Evolutionary conservation across 2,329 filamentous ascomycete species (phyloP), one percentile per base, ranked within the genome.

Genomic region (Nemania sp.): DNA sequence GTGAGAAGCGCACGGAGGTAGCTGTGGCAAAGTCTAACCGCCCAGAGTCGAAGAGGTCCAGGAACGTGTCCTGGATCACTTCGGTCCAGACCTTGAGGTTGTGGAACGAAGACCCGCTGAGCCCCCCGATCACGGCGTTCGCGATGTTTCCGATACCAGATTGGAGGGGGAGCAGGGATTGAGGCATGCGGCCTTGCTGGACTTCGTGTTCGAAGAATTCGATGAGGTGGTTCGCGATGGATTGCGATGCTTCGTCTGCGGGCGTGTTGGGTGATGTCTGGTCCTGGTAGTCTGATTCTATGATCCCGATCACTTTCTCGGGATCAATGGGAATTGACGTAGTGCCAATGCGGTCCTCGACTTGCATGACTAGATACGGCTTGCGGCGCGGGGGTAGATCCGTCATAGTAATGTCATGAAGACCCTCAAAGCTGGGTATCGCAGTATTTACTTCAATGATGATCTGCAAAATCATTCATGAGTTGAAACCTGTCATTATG

Each of bases 21-120:
- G 91, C 90, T 0, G 91, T 96, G 39, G 91, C 91, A 66, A 94
- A 96, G 75, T 95, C 90, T 17, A 96, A 81, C 68, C 90, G 86
- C 22, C 90, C 91, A 55, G 84, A 88, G 77, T 96, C 91, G 73
- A 96, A 95, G 49, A 96, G 87, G 70, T 96, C 91, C 20, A 96
- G 82, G 83, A 96, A 96, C 19, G 89, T 91, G 71, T 96, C 91
- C 76, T 96, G 91, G 52, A 96, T 84, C 42, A 96, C 91, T 74
- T 96, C 91, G 20, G 91, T 96, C 91, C 91, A 96, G 33, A 96
- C 91, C 70, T 89, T 91, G 53, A 96, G 81, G 76, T 95, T 89
- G 69, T 84, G 82, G 80, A 96, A 96, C 71, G 92, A 87, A 61
- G 89, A 89, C 56, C 88, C 83, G 61, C 86, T 83, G 51, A 96